Percentiles rank a stretch among this genome's conserved stretches.
These are phyloP conservation scores for Lagenidium giganteum DNA, from an alignment of 352 stramenopile species.

Conservation along the genomic window DNA sequence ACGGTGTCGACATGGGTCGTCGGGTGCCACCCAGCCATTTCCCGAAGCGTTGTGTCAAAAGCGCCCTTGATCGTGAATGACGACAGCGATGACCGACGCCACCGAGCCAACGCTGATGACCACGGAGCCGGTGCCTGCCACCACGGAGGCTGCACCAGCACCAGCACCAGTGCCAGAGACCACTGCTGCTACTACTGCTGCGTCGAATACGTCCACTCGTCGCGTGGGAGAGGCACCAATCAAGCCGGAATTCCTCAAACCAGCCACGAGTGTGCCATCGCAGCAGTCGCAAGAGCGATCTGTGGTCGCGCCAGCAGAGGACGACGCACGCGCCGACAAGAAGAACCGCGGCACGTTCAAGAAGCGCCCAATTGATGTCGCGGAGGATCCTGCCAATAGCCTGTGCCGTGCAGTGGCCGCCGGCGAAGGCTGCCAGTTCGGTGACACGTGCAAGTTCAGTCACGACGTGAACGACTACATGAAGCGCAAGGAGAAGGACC, in stretches of 20 bases:
- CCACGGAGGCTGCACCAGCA: no score
- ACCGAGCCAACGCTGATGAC: no score
- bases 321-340: constrained; percentile 4
- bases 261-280: neutral
- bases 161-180: no score
- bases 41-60: no score
- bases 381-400: constrained; percentile 51
- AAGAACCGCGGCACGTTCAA: constrained; percentile 71
- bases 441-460: constrained; percentile 82
- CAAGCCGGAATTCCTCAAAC: constrained; percentile 25
- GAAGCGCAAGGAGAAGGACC: constrained; percentile 80
- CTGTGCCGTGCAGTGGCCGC: constrained; percentile 67
- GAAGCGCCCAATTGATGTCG: constrained; percentile 71
- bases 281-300: constrained; percentile 9
- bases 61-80: no score
- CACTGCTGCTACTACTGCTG: no score
- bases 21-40: no score
- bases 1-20: no score
- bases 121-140: no score
- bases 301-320: constrained; percentile 4
- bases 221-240: constrained; percentile 29
- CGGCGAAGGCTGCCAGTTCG: constrained; percentile 58
- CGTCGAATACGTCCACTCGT: no score
- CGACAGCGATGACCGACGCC: no score
- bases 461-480: constrained; percentile 83